Base-by-base conservation (phyloP, 768 basidiomycete genomes). In the Lactarius tabidus region DNA sequence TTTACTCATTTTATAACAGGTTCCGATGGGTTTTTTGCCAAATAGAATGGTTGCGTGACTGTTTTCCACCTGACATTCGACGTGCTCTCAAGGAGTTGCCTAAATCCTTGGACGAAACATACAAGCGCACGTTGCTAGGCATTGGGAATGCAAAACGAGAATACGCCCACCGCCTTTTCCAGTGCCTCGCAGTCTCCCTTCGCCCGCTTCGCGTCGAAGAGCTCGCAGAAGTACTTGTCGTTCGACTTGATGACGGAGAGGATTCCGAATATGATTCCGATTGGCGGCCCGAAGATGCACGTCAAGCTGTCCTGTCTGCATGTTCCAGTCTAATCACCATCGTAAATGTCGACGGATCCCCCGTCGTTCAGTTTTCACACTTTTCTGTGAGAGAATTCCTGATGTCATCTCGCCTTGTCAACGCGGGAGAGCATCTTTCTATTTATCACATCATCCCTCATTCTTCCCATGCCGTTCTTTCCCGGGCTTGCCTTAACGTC, bases 201-300 rank as follows among this genome's bases (percentile, higher is more conserved):
- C 54, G 43, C 6, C 62, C 54, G 2, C 62, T 63, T 26, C 35
- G 54, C 29, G 55, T 57, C 3, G 62, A 63, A 18, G 62, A 63
- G 39, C 62, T 63, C 1, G 62, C 55, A 0, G 54, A 63, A 8
- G n/a, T 63, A 18, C 54, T 63, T 36, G n/a, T 33, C 17, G 4
- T 48, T 12, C 36, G n/a, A 28, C 56, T 57, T 15, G 43, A 55
- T 3, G 8, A 26, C 10, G 26, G 28, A 2, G 45, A 35, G 14
- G 45, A 20, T 31, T 29, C 5, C 1, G 15, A 6, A 10, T 33
- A 63, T 33, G 9, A 31, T 15, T 7, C 1, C 6, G 62, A 33
- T 15, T 63, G 41, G 52, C 41, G 54, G 9, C 29, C 31, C 6
- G 55, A 43, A 2, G 45, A 55, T 7, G 36, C 55, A 9, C 14